Conservation (phyloP, 2,329 filamentous ascomycete species). For the Fusarium hainanense region DNA sequence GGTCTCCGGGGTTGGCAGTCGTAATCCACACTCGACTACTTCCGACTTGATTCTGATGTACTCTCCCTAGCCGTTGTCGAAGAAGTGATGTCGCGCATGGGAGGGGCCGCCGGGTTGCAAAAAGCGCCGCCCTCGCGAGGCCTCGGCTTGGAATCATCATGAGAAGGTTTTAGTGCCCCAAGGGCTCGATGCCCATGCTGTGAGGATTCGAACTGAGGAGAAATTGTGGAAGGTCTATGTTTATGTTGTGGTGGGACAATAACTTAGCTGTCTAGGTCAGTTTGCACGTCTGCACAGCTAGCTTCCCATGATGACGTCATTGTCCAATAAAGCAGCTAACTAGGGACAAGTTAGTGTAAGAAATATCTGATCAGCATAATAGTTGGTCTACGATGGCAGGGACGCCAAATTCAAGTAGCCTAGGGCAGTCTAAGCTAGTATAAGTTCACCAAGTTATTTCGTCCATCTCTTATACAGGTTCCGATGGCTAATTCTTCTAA, state of each 20-base stretch:
- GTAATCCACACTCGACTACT: conserved; percentile 44
- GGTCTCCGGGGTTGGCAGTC: conserved; percentile 26
- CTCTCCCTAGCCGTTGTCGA: conserved; percentile 5
- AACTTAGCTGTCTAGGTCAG: neutral
- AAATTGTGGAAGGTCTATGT: neutral
- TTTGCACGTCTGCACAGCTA: neutral
- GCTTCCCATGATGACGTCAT: conserved; percentile 27
- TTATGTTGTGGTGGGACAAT: neutral
- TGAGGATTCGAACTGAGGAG: neutral
- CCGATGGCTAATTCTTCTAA: neutral
- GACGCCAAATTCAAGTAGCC: neutral
- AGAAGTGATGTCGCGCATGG: conserved; percentile 24
- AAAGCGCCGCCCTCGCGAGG: conserved; percentile 39
- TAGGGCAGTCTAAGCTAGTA: too few relatives aligned
- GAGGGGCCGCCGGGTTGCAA: conserved; percentile 40
- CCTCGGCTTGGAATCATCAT: conserved; percentile 47
- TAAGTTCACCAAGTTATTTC: too few relatives aligned
- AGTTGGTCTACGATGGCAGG: too few relatives aligned
- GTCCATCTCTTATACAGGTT: too few relatives aligned
- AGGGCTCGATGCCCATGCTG: neutral
- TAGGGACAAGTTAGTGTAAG: neutral
- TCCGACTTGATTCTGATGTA: neutral
- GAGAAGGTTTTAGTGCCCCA: neutral
- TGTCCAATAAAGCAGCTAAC: neutral
- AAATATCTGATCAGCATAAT: too few relatives aligned